Percentiles rank a stretch among this genome's conserved stretches.
Conservation (phyloP, 2,329 filamentous ascomycete genomes). For the Lasiodiplodia theobromae region DNA sequence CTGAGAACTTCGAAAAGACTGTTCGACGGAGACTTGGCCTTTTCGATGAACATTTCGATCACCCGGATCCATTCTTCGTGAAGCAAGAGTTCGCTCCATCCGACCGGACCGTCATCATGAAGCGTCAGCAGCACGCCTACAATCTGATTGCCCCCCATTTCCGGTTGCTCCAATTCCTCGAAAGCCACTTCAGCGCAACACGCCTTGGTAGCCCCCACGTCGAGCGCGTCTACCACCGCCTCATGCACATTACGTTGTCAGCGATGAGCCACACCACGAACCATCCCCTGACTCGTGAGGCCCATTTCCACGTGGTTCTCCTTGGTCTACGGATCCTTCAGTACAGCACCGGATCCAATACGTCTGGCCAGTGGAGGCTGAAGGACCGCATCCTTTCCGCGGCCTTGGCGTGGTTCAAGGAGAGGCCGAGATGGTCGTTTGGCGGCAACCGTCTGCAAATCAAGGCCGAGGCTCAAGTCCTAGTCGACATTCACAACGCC, state of each 20-base stretch:
- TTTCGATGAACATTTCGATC: constrained; percentile 72
- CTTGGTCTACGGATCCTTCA: constrained; percentile 81
- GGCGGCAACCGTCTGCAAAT: constrained; percentile 92
- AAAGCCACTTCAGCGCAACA: constrained; percentile 93
- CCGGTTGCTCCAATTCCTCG: constrained; percentile 84
- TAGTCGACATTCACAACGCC: constrained; percentile 75
- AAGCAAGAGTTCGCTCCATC: constrained; percentile 94
- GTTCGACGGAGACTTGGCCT: constrained; percentile 80
- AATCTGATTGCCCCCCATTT: constrained; percentile 87
- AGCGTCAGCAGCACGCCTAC: constrained; percentile 79
- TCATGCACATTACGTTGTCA: constrained; percentile 80
- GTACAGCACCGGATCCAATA: constrained; percentile 69
- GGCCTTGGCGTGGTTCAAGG: constrained; percentile 83
- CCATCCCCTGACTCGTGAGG: constrained; percentile 88
- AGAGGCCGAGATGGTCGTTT: constrained; percentile 77
- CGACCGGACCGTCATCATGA: constrained; percentile 76
- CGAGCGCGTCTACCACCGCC: constrained; percentile 79
- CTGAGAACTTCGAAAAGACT: constrained; percentile 88
- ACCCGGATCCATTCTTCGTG: constrained; percentile 81
- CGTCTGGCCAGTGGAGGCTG: constrained; percentile 76
- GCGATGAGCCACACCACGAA: constrained; percentile 73
- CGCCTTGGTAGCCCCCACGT: constrained; percentile 83
- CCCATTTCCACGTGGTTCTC: constrained; percentile 87
- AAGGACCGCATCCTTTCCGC: constrained; percentile 91
- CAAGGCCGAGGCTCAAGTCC: constrained; percentile 86